Evolutionary conservation across 768 basidiomycete genomes (phyloP).

Genomic region (Boletus insuetus): DNA sequence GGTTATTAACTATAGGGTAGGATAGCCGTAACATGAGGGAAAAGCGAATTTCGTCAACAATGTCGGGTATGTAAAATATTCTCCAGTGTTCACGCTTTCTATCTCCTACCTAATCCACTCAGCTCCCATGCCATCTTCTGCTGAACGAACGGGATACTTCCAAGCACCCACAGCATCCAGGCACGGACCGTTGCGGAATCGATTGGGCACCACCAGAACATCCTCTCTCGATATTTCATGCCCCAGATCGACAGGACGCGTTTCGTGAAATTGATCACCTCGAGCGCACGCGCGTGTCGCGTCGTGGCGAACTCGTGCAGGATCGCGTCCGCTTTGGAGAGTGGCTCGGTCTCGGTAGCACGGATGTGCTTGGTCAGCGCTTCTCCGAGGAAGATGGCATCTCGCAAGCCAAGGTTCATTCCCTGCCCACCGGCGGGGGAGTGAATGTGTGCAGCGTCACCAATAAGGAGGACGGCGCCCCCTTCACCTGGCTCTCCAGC

Average conservation of each 20-base stretch:
- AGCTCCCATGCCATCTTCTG: constrained; percentile 1
- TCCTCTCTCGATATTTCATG: constrained; percentile 15
- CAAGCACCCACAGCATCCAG: constrained; percentile 21
- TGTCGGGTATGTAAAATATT: neutral
- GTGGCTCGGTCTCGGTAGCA: constrained; percentile 4
- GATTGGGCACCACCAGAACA: constrained; percentile 25
- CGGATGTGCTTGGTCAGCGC: constrained; percentile 37
- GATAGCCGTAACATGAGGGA: too few species aligned
- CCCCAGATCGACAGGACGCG: constrained; percentile 25
- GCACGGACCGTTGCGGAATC: constrained; percentile 28
- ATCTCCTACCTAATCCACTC: neutral
- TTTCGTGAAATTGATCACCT: constrained; percentile 43
- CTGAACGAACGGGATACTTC: constrained; percentile 9
- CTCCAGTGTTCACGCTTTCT: neutral
- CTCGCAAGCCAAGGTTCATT: constrained; percentile 59
- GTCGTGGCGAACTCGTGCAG: constrained; percentile 35
- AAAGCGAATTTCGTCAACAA: too few species aligned
- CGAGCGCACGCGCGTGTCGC: constrained; percentile 40
- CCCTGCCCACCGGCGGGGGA: constrained; percentile 56
- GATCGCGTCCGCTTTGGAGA: constrained; percentile 26
- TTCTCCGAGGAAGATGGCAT: constrained; percentile 47
- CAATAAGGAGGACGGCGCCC: constrained; percentile 30
- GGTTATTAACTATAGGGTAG: too few species aligned
- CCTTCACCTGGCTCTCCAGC: constrained; percentile 8
- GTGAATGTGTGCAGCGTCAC: constrained; percentile 54